phyloP scores from a whole-genome alignment of 176 grass and related monocot species.

The Zea luxurians region DNA sequence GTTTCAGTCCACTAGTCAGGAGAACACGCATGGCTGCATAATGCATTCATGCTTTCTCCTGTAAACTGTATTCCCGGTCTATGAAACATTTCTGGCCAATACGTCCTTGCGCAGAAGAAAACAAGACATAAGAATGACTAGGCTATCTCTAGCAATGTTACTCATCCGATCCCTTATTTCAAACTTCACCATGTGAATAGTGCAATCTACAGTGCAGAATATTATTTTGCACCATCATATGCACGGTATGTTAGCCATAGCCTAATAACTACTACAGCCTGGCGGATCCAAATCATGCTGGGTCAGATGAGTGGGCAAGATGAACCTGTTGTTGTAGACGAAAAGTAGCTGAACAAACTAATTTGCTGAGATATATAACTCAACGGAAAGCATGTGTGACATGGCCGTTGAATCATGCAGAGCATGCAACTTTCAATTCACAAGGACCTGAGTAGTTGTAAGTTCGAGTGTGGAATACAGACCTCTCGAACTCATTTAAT shows the following conservation, averaged over 20 bases:
- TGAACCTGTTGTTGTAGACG: not conserved
- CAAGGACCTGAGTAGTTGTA: not conserved
- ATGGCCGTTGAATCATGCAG: not conserved
- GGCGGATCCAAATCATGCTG: not conserved
- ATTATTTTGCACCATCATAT: too few relatives aligned
- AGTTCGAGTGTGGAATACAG: not conserved
- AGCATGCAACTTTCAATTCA: constrained; percentile 3
- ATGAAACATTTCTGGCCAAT: not conserved
- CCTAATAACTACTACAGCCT: not conserved
- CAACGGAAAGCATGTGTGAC: not conserved
- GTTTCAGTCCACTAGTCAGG: not conserved
- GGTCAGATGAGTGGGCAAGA: not conserved
- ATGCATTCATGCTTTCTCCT: not conserved
- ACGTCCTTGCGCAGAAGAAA: not conserved
- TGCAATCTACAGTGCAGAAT: too few relatives aligned
- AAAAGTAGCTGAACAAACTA: constrained; percentile 1
- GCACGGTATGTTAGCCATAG: too few relatives aligned
- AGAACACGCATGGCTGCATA: not conserved
- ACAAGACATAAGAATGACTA: not conserved
- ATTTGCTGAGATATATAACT: not conserved
- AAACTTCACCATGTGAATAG: too few relatives aligned
- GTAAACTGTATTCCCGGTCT: not conserved
- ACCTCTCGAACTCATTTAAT: constrained; percentile 89
- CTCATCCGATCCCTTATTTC: too few relatives aligned
- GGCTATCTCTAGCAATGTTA: too few relatives aligned